Base-by-base conservation (phyloP, 345 rosid species). In the Cardamine occulta region DNA sequence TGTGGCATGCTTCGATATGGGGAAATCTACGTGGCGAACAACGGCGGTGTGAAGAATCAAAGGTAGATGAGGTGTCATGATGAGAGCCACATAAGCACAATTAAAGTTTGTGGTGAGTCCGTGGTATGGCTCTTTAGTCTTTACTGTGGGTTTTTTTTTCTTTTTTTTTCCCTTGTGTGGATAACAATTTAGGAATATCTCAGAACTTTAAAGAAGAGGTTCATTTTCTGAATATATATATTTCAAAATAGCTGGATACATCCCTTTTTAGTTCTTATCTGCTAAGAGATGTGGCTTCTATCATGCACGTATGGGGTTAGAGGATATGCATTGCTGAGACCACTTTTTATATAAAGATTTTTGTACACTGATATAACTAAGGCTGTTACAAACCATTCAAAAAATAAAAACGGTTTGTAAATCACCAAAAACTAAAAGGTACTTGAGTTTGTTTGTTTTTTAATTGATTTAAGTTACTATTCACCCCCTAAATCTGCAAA, bases 11-110 rank as follows among this genome's bases (percentile, higher is more conserved):
- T 69, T 62, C 1, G 29, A 53, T 24, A 48, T 29, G 48, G 63
- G 72, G 63, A 21, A 40, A 58, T 58, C 73, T 35, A 72, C 73
- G 81, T 78, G 81, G 45, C 66, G 60, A 47, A 6, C 39, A 19
- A 17, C 4, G 52, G 75, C 19, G 75, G 76, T 77, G 19, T 35
- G 55, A 70, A 70, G 80, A 77, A 70, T 63, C 80, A 78, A 78
- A 78, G 14, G 51, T 21, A 44, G 73, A 72, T 78, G 81, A 72
- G 48, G 49, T 72, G 81, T 72, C 73, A 49, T 70, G 24, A 57
- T 65, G 54, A 57, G 72, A 77, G 76, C 76, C 73, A 77, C 68
- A 44, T 5, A 14, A 18, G 52, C 26, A 11, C 44, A 48, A 47
- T n/a, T 47, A 17, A 28, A 37, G 61, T 71, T 39, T 65, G 37